A percentile compares a stretch with the other conserved stretches of the same genome.
These are phyloP conservation scores for Neoboletus subvelutipes DNA, from an alignment of 768 basidiomycete genomes.

Conservation along the genomic window DNA sequence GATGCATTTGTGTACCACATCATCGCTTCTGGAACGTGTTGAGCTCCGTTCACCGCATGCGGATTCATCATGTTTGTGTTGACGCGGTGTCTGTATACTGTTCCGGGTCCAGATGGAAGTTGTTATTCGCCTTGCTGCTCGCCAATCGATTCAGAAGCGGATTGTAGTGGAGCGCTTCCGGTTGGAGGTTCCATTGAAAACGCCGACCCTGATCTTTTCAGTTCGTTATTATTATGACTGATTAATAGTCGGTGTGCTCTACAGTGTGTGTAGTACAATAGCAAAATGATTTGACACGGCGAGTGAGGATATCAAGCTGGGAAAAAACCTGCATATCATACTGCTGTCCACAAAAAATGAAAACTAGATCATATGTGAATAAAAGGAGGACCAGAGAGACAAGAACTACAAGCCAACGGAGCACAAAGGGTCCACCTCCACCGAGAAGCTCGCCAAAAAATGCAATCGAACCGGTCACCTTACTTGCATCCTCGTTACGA, in stretches of 20 bases:
- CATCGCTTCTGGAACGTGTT: slow-evolving; percentile 18
- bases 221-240: neutral
- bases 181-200: neutral
- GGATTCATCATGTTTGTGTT: neutral
- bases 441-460: neutral
- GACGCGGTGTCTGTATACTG: slow-evolving; percentile 5
- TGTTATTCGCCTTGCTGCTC: neutral
- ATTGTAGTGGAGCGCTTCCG: neutral
- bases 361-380: neutral
- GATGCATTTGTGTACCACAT: slow-evolving; percentile 17
- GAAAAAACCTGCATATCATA: neutral
- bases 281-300: neutral
- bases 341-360: neutral
- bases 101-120: neutral
- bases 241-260: neutral
- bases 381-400: neutral
- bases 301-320: neutral
- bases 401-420: neutral
- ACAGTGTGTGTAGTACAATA: neutral
- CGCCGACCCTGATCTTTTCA: neutral
- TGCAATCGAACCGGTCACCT: neutral
- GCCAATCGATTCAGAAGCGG: neutral
- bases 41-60: neutral
- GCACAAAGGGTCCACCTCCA: neutral
- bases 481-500: neutral